A percentile compares a stretch with the other conserved stretches of the same genome.
phyloP scores from a whole-genome alignment of 1,284 basidiomycete species.

The Dichomitus squalens region DNA sequence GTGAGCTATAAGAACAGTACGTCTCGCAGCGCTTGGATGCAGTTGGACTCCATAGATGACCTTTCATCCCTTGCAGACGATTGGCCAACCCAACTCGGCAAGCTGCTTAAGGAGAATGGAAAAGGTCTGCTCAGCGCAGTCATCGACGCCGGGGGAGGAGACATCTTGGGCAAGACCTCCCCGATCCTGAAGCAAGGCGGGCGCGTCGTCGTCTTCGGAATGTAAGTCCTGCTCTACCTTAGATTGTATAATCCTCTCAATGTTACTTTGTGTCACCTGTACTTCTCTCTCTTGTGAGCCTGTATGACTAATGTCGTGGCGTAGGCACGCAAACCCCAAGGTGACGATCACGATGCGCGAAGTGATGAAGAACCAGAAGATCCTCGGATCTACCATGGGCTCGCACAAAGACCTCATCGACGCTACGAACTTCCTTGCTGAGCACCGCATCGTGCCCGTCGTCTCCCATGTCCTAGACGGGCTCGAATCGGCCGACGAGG shows the following conservation, averaged over 20 bases:
- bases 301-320: not conserved
- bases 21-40: conserved; percentile 16
- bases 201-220: conserved; percentile 75
- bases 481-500: conserved; percentile 67
- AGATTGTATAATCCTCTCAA: too few species aligned
- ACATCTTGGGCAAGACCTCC: conserved; percentile 63
- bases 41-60: not conserved
- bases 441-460: conserved; percentile 72
- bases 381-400: conserved; percentile 86
- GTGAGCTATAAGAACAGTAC: conserved; percentile 72
- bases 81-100: conserved; percentile 64
- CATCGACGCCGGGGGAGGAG: conserved; percentile 82
- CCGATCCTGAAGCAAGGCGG: conserved; percentile 72
- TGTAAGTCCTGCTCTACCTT: conserved; percentile 47
- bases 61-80: conserved; percentile 42
- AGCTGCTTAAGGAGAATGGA: conserved; percentile 47
- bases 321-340: conserved; percentile 67
- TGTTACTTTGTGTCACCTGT: too few species aligned
- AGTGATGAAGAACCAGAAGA: conserved; percentile 75
- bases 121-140: conserved; percentile 61
- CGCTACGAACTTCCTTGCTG: conserved; percentile 70
- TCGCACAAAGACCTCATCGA: conserved; percentile 76
- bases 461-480: conserved; percentile 74
- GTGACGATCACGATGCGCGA: conserved; percentile 80
- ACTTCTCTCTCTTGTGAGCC: too few species aligned